Base-by-base conservation (phyloP, 2,329 filamentous ascomycete species). In the Epichloe festucae region DNA sequence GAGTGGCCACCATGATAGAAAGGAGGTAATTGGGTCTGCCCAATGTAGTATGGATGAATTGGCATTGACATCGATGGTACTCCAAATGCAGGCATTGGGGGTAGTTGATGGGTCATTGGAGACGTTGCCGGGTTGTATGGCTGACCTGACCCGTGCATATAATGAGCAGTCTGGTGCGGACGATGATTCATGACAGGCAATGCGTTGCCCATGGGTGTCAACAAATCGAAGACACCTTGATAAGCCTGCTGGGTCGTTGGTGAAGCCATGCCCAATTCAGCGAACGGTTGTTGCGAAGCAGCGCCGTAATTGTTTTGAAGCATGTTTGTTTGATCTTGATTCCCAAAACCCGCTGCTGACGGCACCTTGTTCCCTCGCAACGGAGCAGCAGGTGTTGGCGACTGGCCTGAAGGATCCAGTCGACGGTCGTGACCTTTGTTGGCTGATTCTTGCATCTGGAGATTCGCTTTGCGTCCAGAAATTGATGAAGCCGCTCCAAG, bases 191-290 rank as follows among this genome's bases (percentile, higher is more conserved):
- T 54, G 36, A 68, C 66, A 0, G 75, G 74, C 34, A 78, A 63
- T 47, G 71, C 62, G 55, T 65, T 70, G 34, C 64, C 63, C 67
- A 79, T 69, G 15, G 64, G 56, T 19, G 58, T 62, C 74, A 78
- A 75, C 74, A 78, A 75, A 56, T 73, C 74, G 61, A 74, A 78
- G 7, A 67, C 63, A 4, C 57, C 67, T 46, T 59, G 57, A 14
- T 59, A 58, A 35, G 52, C 50, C 1, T 52, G 57, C 4, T 57
- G 49, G 36, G 54, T 55, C 17, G 58, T 54, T 39, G 64, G 61
- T 44, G 64, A 62, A 48, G 64, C 56, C 67, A 73, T 71, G 51
- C 73, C 70, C 56, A 70, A 64, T 51, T 75, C 73, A 34, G 64
- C 15, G 6, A 8, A 35, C 19, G 46, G 36, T 4, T 45, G 36